Percentiles rank a stretch among this genome's conserved stretches.
phyloP scores from a whole-genome alignment of 208 protist genomes.

The Acanthamoeba royreba region DNA sequence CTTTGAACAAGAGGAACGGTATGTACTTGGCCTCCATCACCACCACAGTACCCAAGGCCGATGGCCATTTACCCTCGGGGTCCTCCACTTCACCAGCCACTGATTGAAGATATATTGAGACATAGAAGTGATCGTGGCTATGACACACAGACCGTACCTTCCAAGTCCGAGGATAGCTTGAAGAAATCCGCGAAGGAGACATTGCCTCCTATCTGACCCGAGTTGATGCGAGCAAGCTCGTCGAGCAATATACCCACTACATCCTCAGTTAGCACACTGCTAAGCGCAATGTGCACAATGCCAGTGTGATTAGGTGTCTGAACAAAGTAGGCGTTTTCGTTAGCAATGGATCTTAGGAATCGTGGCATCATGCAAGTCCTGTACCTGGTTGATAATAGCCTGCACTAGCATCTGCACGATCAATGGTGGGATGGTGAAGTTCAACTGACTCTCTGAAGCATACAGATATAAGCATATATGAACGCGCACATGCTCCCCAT shows the following conservation, averaged over 20 bases:
- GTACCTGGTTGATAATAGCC: constrained; percentile 14
- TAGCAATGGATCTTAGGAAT: neutral
- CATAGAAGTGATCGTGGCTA: neutral
- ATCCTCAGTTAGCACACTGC: neutral
- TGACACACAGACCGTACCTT: neutral
- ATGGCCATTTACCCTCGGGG: constrained; percentile 88
- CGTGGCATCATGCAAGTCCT: neutral
- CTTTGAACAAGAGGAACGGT: constrained; percentile 48
- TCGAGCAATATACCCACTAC: neutral
- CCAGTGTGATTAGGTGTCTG: neutral
- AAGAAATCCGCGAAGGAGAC: neutral
- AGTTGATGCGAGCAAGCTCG: neutral
- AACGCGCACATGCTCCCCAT: neutral
- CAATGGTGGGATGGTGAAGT: neutral
- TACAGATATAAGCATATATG: neutral
- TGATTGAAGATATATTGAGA: neutral
- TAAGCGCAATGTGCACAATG: neutral
- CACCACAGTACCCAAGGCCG: constrained; percentile 87
- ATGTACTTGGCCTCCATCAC: constrained; percentile 82
- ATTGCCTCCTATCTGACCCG: neutral
- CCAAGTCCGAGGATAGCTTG: neutral
- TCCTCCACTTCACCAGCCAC: constrained; percentile 82
- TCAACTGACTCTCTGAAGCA: neutral
- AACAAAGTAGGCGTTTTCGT: neutral
- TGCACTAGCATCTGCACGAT: neutral